Evolutionary conservation across 1,284 basidiomycete species (phyloP).

Genomic region (Ganoderma resinaceum): DNA sequence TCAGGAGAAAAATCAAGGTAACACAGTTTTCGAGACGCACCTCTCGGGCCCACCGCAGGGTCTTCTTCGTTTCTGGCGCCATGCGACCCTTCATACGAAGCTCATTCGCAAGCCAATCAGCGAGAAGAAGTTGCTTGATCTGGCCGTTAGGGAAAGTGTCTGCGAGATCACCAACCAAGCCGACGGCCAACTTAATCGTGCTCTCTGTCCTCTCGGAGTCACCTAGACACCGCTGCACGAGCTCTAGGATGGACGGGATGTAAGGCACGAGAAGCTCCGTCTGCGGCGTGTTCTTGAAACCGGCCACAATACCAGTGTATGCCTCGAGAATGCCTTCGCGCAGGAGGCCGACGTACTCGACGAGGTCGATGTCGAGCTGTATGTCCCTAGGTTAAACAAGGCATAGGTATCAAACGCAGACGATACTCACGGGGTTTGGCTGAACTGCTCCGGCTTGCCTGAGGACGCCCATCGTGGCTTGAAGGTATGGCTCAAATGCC

Average conservation of each 20-base stretch:
- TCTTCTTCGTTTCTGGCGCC: slow-evolving; percentile 77
- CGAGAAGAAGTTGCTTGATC: slow-evolving; percentile 81
- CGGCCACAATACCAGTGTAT: slow-evolving; percentile 94
- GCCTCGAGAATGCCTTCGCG: slow-evolving; percentile 97
- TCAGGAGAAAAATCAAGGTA: slow-evolving; percentile 5
- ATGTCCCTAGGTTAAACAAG: background rate
- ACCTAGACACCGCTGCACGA: slow-evolving; percentile 81
- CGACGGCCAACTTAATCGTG: slow-evolving; percentile 61
- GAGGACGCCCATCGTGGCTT: slow-evolving; percentile 91
- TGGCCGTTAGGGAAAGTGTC: slow-evolving; percentile 84
- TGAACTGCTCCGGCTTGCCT: slow-evolving; percentile 89
- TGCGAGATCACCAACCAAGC: slow-evolving; percentile 89
- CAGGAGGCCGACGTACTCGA: slow-evolving; percentile 92
- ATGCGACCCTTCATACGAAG: slow-evolving; percentile 76
- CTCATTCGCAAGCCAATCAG: slow-evolving; percentile 84
- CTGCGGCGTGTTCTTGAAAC: slow-evolving; percentile 86
- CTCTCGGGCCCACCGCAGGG: slow-evolving; percentile 84
- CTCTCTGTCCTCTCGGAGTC: slow-evolving; percentile 89
- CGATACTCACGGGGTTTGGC: slow-evolving; percentile 77
- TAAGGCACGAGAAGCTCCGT: slow-evolving; percentile 76
- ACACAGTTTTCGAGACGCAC: slow-evolving; percentile 47
- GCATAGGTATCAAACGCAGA: slow-evolving; percentile 13
- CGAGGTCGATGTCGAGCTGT: slow-evolving; percentile 86
- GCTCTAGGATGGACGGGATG: slow-evolving; percentile 79
- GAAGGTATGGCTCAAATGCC: slow-evolving; percentile 89